Base-by-base conservation (phyloP, 2,329 filamentous ascomycete genomes). In the Fusarium caatingaense region DNA sequence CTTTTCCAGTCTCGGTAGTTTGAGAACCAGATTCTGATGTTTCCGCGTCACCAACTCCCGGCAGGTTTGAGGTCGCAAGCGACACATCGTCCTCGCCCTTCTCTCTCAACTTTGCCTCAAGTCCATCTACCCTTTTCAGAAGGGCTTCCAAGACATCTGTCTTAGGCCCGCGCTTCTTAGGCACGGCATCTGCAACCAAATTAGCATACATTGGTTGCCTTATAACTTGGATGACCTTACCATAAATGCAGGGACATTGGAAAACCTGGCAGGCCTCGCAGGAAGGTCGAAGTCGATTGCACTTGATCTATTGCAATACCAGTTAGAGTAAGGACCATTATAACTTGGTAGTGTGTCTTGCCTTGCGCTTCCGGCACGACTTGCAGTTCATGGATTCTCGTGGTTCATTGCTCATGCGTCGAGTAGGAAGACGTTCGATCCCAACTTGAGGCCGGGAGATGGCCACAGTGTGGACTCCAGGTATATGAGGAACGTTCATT, bases 321-420 rank as follows among this genome's bases (percentile, higher is more conserved):
- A 18, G 54, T 76, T 30, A 76, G 53, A 16, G 40, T 32, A 18
- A 16, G 23, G 6, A 21, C 18, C 42, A 16, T 66, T 45, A 21
- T 11, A 46, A 18, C 34, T n/a, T 18, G 54, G 45, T 64, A 69
- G 57, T 48, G 64, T 57, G 41, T n/a, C 62, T 71, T 47, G 95
- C 93, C 91, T 97, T 97, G 83, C 93, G 87, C 82, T 97, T 97
- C 73, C 93, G 89, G 84, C 93, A 97, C 60, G 93, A 96, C 81
- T 97, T 97, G 88, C 93, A 97, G 80, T 97, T 97, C 93, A 97
- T 97, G 34, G 92, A 92, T 84, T 97, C 93, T 75, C 92, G 89
- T 42, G 92, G 92, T 79, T 96, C 92, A 74, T 88, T 91, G 80
- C 86, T 89, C 80, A 89, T 84, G 44, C 91, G 89, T 68, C 91